Evolutionary conservation across 2,329 filamentous ascomycete genomes (phyloP).

Genomic region (Microdochium nivale): DNA sequence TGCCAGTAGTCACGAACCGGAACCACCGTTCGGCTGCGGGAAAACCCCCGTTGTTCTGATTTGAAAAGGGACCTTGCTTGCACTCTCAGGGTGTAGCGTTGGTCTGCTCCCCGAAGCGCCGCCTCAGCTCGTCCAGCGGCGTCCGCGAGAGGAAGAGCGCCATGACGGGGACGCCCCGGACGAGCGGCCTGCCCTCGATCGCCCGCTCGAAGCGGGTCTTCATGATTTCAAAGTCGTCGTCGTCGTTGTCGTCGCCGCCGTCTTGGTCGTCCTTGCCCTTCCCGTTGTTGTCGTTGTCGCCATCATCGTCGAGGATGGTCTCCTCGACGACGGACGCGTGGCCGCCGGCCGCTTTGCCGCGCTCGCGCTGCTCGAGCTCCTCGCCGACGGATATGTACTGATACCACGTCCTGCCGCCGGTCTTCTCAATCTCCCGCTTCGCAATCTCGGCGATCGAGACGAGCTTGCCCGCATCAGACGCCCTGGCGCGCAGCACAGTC

Average conservation of each 20-base stretch:
- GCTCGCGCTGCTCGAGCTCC: slow-evolving; percentile 14
- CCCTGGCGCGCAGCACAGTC: slow-evolving; percentile 38
- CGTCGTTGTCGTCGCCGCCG: slow-evolving; percentile 16
- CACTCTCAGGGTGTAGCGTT: slow-evolving; percentile 17
- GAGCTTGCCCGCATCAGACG: slow-evolving; percentile 51
- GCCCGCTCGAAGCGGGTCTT: slow-evolving; percentile 47
- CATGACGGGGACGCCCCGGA: slow-evolving; percentile 43
- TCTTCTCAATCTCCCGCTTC: slow-evolving; percentile 44
- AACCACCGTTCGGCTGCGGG: too few relatives aligned
- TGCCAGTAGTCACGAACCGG: too few relatives aligned
- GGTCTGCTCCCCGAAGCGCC: slow-evolving; percentile 36
- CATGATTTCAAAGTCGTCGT: slow-evolving; percentile 48
- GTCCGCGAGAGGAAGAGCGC: slow-evolving; percentile 49
- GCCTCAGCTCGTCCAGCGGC: slow-evolving; percentile 46
- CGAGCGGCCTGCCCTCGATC: slow-evolving; percentile 33
- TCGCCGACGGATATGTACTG: slow-evolving; percentile 47
- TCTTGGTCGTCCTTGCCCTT: slow-evolving; percentile 5
- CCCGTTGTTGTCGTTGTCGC: slow-evolving; percentile 6
- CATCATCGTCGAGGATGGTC: slow-evolving; percentile 26
- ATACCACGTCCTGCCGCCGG: slow-evolving; percentile 30
- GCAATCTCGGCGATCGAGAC: slow-evolving; percentile 60
- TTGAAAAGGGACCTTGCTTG: too few relatives aligned
- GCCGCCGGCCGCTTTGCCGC: slow-evolving; percentile 12
- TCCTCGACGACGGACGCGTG: slow-evolving; percentile 30
- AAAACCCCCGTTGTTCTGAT: too few relatives aligned